Evolutionary conservation across 2,329 filamentous ascomycete genomes (phyloP), one percentile per base, ranked within the genome.

Genomic region (Colletotrichum tropicicola): DNA sequence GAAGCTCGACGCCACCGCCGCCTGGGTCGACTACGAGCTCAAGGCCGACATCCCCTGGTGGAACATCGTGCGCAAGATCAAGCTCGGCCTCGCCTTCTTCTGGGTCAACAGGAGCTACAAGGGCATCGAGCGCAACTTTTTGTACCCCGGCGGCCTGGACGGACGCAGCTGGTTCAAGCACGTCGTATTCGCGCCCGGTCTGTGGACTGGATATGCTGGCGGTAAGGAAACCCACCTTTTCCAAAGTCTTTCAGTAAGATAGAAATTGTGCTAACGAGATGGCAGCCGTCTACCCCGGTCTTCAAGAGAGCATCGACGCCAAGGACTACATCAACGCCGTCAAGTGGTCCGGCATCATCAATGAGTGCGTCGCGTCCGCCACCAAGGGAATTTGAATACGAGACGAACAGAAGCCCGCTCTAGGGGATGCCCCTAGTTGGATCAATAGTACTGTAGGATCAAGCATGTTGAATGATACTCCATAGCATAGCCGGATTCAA

Each of bases 151-250:
- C 3, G 95, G 95, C 1, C 79, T 98, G 19, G 94, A 97, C 74
- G 88, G 89, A 1, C 83, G 95, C 65, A 82, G 82, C 23, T 98
- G 94, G 94, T 98, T 95, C 82, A 98, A 98, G 81, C 95, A 98
- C 73, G 91, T 97, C 3, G 91, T 98, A 1, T 98, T 97, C 78
- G 94, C 94, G 1, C 94, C 94, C 0, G 94, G 94, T 0, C 76
- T 95, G 49, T 97, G 94, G 93, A 97, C 93, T 0, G 94, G 94
- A 0, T 98, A 98, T 77, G 83, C 93, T 0, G 94, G 94, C 73
- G 87, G 88, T 90, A 72, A 78, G 85, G 79, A n/a, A n/a, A n/a
- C n/a, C n/a, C n/a, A n/a, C 9, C 15, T 23, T 28, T 45, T 44
- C n/a, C 41, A n/a, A n/a, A n/a, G n/a, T n/a, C n/a, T n/a, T n/a